Base-by-base conservation (phyloP, 805 yeast genomes). In the Candida ovalis region DNA sequence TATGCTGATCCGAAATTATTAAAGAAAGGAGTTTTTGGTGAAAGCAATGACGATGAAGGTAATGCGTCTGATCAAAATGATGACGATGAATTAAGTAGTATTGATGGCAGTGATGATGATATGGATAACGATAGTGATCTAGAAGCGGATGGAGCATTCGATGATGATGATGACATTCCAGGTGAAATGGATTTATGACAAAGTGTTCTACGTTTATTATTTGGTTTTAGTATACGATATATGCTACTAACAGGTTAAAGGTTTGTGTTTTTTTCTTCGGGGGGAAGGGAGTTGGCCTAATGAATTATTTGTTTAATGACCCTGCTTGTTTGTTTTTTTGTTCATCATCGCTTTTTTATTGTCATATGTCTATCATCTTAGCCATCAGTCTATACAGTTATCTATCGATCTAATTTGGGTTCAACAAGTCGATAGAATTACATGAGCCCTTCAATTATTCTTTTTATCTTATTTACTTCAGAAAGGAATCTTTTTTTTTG, bases 1-100 rank as follows among this genome's bases (percentile, higher is more conserved):
- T 89, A 83, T 67, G 94, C 94, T 1, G 70, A 64, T 48, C 56
- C 69, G 70, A 53, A 49, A 60, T 52, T 57, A 64, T 56, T 66
- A 45, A 43, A 56, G n/a, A 55, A 50, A 9, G 53, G 54, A 10
- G 55, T 48, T 4, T 63, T 63, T 12, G 64, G 59, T 15, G 59
- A 59, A 6, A 65, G 55, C 17, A 62, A 50, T 6, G 63, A 55
- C 8, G 64, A 58, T 15, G 67, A 57, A 3, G 56, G 57, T 35
- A 68, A 59, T 28, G 59, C 54, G 37, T 62, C 59, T 37, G 66
- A 61, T 12, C 65, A 61, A 21, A 56, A 53, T 27, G 58, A 53
- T 22, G 67, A 57, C 12, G 59, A 54, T 3, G 61, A 47, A 19
- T 23, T 36, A 24, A 35, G 33, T 12, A 36, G 35, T 36, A 19